phyloP scores from a whole-genome alignment of 495 filamentous ascomycete genomes.

The Trichoderma erinaceum region DNA sequence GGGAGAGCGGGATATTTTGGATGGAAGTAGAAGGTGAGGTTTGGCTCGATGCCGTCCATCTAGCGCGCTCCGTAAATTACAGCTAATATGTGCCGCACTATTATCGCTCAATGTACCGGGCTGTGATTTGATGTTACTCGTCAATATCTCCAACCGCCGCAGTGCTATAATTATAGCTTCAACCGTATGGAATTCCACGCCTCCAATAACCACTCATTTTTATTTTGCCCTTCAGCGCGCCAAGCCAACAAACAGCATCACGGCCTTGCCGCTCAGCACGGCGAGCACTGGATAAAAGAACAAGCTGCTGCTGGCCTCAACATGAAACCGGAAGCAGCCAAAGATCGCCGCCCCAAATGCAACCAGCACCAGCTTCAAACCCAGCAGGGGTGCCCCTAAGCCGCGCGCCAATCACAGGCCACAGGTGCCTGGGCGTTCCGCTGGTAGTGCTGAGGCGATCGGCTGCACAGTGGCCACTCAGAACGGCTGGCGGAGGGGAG shows the following conservation, averaged over 20 bases:
- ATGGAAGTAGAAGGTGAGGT: not conserved
- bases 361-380: too few species aligned
- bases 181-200: too few species aligned
- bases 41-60: not conserved
- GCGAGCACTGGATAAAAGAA: too few species aligned
- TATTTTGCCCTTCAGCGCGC: not conserved
- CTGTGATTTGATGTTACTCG: too few species aligned
- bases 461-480: not conserved
- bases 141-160: not conserved
- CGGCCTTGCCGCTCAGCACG: too few species aligned
- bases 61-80: not conserved
- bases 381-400: not conserved
- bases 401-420: not conserved
- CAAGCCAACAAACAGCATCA: too few species aligned
- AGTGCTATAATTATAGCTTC: too few species aligned
- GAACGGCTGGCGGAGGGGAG: too few species aligned
- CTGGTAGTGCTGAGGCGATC: slow-evolving; percentile 6
- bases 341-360: too few species aligned
- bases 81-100: not conserved
- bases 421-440: slow-evolving; percentile 5
- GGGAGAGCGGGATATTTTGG: too few species aligned
- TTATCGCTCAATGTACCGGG: not conserved
- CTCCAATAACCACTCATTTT: not conserved
- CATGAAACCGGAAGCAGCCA: too few species aligned
- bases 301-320: too few species aligned